Conservation (phyloP, 1,139 yeast species). For the Debaryomycetaceae sp. region DNA sequence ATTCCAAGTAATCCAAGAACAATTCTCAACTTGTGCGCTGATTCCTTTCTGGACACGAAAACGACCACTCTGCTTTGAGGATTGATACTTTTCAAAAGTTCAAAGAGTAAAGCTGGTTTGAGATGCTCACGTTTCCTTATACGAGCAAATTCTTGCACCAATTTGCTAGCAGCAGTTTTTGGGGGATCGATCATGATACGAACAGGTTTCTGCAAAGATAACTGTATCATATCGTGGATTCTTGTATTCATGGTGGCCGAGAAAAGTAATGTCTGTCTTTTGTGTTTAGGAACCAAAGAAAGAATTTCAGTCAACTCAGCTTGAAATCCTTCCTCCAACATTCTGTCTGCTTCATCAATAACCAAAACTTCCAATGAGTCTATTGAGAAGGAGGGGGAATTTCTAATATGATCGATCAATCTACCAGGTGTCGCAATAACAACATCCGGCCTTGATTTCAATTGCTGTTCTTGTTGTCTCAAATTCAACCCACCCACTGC, state of each 20-base stretch:
- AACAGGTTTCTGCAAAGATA: slow-evolving; percentile 86
- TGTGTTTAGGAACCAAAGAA: slow-evolving; percentile 73
- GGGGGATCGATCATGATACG: slow-evolving; percentile 97
- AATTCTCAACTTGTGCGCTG: slow-evolving; percentile 82
- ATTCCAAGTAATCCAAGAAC: slow-evolving; percentile 83
- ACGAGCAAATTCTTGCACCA: slow-evolving; percentile 90
- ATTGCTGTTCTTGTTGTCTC: slow-evolving; percentile 91
- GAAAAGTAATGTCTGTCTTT: slow-evolving; percentile 88
- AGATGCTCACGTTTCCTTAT: slow-evolving; percentile 83
- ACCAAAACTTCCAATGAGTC: slow-evolving; percentile 90
- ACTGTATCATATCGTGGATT: slow-evolving; percentile 81
- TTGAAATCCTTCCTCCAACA: slow-evolving; percentile 98
- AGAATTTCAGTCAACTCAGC: slow-evolving; percentile 89
- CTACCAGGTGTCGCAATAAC: slow-evolving; percentile 98
- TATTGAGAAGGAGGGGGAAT: slow-evolving; percentile 88
- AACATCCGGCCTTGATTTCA: slow-evolving; percentile 88
- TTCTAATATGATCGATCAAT: slow-evolving; percentile 92
- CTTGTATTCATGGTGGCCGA: slow-evolving; percentile 98
- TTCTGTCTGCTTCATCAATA: slow-evolving; percentile 97
- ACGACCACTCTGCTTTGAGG: slow-evolving; percentile 75
- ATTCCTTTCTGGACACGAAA: slow-evolving; percentile 86
- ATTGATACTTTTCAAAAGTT: slow-evolving; percentile 59
- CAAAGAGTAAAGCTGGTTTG: slow-evolving; percentile 78
- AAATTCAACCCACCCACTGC: slow-evolving; percentile 98
- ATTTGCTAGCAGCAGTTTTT: slow-evolving; percentile 81